Base-by-base conservation (phyloP, 1,139 yeast genomes). In the Saccharomyces hybrid region DNA sequence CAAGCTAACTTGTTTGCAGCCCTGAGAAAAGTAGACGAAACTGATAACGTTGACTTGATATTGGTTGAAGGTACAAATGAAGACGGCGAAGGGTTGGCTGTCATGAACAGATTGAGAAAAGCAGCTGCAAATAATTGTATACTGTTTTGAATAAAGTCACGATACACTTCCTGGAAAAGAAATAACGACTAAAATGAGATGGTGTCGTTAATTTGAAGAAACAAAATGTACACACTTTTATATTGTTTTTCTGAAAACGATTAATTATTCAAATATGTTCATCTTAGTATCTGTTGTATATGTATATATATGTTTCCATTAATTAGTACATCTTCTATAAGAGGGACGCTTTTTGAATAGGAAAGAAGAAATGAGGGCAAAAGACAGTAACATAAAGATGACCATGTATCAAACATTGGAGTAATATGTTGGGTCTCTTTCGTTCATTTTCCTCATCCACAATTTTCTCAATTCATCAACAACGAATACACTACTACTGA, bases 61-160 rank as follows among this genome's bases (percentile, higher is more conserved):
- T 73, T 90, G 48, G 88, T 88, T 0, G 76, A 88, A 64, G 93
- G 93, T 0, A 78, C 88, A 4, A 79, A 76, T 26, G 88, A 84
- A 59, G 69, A 74, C 0, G 76, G 85, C 53, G 95, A 90, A 64
- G 99, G 99, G 0, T 75, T 91, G 54, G 99, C 99, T 0, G 85
- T 93, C 47, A 91, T 93, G 97, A 93, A 93, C 68, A 74, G 99
- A 60, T 75, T 93, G 46, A 76, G 79, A 51, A 93, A 93, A 69
- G 99, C 99, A 2, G 96, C 99, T 0, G 73, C 79, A 4, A 81
- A 78, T 52, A 78, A 73, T 16, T 63, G 76, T 46, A 51, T 61
- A 29, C 48, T 52, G 5, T 61, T 64, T 51, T 64, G 55, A 51
- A 28, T 47, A 11, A 59, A 23, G 5, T 23, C 4, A 23, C 5